Evolutionary conservation across 2,329 filamentous ascomycete genomes (phyloP), one percentile per base, ranked within the genome.

Genomic region (Ceratocystis albifundus): DNA sequence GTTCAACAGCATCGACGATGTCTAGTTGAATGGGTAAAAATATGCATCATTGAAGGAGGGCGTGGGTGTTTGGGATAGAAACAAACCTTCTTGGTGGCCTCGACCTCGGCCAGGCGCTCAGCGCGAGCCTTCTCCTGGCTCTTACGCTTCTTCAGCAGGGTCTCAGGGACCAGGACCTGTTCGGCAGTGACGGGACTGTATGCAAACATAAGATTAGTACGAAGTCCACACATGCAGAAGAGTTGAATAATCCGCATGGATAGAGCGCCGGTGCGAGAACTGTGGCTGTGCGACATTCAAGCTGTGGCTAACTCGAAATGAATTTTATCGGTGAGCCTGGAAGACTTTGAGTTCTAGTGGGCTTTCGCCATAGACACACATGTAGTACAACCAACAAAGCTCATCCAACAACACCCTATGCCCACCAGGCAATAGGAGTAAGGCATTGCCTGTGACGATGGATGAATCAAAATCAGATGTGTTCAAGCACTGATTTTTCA

Each of bases 121-220:
- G 94, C 92, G 79, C 92, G 89, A 78, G 92, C 91, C 87, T 96
- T 96, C 87, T 99, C 94, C 83, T 96, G 93, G 80, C 86, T 90
- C 91, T 99, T 99, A 84, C 94, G 90, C 90, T 99, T 99, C 89
- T 99, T 99, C 80, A 99, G 87, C 76, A 99, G 90, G 75, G 94
- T 99, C 90, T 99, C 94, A 74, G 94, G 94, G 77, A 97, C 90
- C 79, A 97, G 84, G 79, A 99, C 87, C 80, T 97, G 89, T 80
- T 96, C 90, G 80, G 92, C 82, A 79, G 91, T 96, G 76, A 96
- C 89, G 81, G 86, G 87, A 82, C 91, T 96, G 77, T 71, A 73
- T 69, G 70, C 65, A 68, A 78, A 85, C 78, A 90, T 68, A 78
- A 85, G 87, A 88, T 90, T 86, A 89, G 88, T 89, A 86, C 85